These are phyloP conservation scores for Scutellaria barbata DNA, from an alignment of 257 asterid species.

Conservation along the genomic window DNA sequence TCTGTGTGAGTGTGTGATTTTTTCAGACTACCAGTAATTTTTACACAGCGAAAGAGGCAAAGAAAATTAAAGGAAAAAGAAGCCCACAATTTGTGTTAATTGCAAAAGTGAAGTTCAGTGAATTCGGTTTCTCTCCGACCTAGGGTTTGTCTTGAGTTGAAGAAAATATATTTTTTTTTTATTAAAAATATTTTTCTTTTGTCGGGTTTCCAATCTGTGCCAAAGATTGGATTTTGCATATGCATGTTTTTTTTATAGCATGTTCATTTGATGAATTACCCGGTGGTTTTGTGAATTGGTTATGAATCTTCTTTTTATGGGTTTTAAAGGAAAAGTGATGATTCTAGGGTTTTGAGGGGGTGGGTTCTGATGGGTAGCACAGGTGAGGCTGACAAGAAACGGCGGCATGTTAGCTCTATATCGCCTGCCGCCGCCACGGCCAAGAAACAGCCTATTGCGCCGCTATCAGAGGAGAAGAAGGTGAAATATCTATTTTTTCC, in stretches of 20 bases:
- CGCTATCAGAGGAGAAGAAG: conserved; percentile 83
- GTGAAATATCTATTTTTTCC: conserved; percentile 37
- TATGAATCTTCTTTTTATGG: conserved; percentile 1
- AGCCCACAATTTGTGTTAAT: conserved; percentile 13
- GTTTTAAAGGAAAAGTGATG: conserved; percentile 39
- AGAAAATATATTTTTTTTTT: neutral
- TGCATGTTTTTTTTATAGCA: conserved; percentile 30
- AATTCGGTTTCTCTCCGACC: neutral
- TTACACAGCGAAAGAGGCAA: conserved; percentile 23
- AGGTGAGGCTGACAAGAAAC: conserved; percentile 77
- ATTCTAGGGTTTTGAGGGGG: conserved; percentile 57
- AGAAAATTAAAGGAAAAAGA: neutral
- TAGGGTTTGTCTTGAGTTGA: conserved; percentile 37
- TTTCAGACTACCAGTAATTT: conserved; percentile 26
- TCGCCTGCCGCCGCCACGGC: conserved; percentile 67
- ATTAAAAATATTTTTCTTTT: neutral
- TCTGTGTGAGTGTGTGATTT: conserved; percentile 32
- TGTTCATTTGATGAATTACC: conserved; percentile 17
- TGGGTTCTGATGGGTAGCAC: conserved; percentile 75
- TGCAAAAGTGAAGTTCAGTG: conserved; percentile 10
- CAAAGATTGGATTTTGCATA: conserved; percentile 29
- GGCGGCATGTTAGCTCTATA: conserved; percentile 73
- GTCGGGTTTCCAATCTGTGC: conserved; percentile 28
- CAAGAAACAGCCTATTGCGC: conserved; percentile 63
- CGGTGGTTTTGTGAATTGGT: conserved; percentile 33